These are phyloP conservation scores for Cytospora piceae DNA, from an alignment of 2,329 filamentous ascomycete genomes.

Conservation along the genomic window DNA sequence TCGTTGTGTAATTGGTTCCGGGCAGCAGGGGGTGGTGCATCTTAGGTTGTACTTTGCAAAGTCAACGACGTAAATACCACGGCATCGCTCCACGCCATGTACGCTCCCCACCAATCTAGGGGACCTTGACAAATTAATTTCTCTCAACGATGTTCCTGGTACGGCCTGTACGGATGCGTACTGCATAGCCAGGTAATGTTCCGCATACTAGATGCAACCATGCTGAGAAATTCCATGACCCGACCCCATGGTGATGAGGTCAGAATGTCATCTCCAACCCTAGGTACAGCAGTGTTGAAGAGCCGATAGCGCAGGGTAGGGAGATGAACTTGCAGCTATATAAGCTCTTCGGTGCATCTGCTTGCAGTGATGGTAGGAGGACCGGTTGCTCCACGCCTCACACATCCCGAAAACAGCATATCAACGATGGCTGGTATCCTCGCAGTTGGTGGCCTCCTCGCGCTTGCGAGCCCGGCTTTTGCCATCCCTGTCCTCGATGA, in stretches of 20 bases:
- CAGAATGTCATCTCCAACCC: not conserved
- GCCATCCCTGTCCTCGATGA: constrained; percentile 38
- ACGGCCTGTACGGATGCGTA: not conserved
- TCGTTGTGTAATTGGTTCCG: no score
- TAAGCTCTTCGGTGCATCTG: not conserved
- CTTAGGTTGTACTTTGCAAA: not conserved
- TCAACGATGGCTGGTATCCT: constrained; percentile 21
- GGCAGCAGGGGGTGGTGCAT: not conserved
- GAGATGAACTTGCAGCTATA: not conserved
- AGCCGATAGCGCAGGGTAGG: constrained; percentile 2
- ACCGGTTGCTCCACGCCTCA: not conserved
- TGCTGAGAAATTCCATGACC: not conserved
- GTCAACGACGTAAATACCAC: not conserved
- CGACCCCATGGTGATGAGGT: constrained; percentile 7
- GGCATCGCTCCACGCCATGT: not conserved
- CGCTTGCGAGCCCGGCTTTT: constrained; percentile 27
- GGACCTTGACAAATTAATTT: not conserved
- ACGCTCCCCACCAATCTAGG: not conserved
- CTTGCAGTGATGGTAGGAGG: no score
- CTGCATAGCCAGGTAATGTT: not conserved
- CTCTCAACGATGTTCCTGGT: not conserved
- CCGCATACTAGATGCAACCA: not conserved
- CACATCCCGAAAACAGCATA: not conserved
- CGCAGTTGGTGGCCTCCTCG: constrained; percentile 31
- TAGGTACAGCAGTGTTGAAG: not conserved